Base-by-base conservation (phyloP, 345 rosid genomes). In the Melastoma malabathricum region DNA sequence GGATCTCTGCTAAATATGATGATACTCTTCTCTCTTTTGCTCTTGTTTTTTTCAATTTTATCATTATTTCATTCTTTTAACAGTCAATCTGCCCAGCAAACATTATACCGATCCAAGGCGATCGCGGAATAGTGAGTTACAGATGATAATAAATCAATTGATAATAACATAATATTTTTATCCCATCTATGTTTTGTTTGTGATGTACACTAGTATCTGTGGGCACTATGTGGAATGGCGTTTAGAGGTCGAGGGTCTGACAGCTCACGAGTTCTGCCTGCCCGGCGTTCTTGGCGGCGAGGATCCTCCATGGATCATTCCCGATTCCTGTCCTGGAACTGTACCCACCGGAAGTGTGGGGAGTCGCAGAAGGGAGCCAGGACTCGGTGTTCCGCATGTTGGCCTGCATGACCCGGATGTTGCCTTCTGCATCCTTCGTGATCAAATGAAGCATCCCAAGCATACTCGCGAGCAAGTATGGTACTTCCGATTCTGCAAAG, bases 401-500 rank as follows among this genome's bases (percentile, higher is more conserved):
- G 48, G 80, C 86, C 48, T 75, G 81, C 66, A 77, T 54, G 15
- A 89, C 69, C 16, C 69, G 56, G 46, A 83, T 74, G 12, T 67
- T 65, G 46, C 44, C 67, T 46, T 66, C 59, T 46, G 71, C 63
- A 47, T 86, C 94, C 68, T 80, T 83, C 7, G 90, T 76, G 62
- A 89, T 75, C 23, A 89, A 80, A 68, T 86, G 97, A 59, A 89
- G 89, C 72, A 81, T 75, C 23, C 95, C 85, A 14, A 65, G 81
- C 43, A 83, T 77, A 60, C 86, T 83, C 43, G 86, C 84, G 56
- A 89, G 90, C 57, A 89, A 66, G 75, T 83, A 86, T 13, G 95
- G 86, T 58, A 90, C 71, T 52, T 89, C 88, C 14, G 82, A 71
- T 54, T 78, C 84, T 3, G 72, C 52, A 9, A 70, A 64, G 63